phyloP scores from a whole-genome alignment of 768 basidiomycete genomes.

The Mycena vitilis region DNA sequence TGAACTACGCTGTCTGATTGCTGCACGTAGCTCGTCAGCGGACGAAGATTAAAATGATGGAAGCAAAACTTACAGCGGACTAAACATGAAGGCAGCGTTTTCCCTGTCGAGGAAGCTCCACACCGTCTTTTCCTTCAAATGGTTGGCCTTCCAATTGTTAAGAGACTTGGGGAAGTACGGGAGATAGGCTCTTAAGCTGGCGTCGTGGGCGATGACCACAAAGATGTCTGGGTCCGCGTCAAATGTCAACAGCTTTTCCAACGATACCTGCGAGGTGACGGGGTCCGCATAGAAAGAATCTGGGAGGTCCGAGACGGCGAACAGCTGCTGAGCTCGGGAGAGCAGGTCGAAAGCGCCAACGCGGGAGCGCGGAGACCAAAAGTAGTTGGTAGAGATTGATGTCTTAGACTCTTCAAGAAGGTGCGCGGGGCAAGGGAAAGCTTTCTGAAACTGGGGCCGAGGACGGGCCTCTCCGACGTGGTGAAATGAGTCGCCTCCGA shows the following conservation, averaged over 20 bases:
- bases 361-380: slow-evolving; percentile 25
- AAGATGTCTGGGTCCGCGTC: slow-evolving; percentile 35
- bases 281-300: slow-evolving; percentile 26
- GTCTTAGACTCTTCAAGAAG: slow-evolving; percentile 24
- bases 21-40: not conserved
- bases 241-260: slow-evolving; percentile 30
- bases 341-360: slow-evolving; percentile 25
- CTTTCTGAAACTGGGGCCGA: slow-evolving; percentile 19
- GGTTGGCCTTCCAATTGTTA: slow-evolving; percentile 24
- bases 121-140: slow-evolving; percentile 20
- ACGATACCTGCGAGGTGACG: slow-evolving; percentile 14
- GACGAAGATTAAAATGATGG: not conserved
- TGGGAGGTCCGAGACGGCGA: slow-evolving; percentile 23
- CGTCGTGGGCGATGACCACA: slow-evolving; percentile 33
- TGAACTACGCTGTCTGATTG: not conserved
- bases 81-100: slow-evolving; percentile 22
- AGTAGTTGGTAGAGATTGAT: slow-evolving; percentile 25
- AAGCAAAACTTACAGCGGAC: slow-evolving; percentile 10
- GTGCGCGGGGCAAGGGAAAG: slow-evolving; percentile 32
- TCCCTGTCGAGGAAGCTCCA: slow-evolving; percentile 26
- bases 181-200: slow-evolving; percentile 6
- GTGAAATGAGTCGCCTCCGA: slow-evolving; percentile 34
- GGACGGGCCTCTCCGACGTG: slow-evolving; percentile 34
- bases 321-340: slow-evolving; percentile 25
- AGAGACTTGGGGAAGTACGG: slow-evolving; percentile 25